phyloP scores from a whole-genome alignment of 208 protist species.

The Acanthamoeba sp. region DNA sequence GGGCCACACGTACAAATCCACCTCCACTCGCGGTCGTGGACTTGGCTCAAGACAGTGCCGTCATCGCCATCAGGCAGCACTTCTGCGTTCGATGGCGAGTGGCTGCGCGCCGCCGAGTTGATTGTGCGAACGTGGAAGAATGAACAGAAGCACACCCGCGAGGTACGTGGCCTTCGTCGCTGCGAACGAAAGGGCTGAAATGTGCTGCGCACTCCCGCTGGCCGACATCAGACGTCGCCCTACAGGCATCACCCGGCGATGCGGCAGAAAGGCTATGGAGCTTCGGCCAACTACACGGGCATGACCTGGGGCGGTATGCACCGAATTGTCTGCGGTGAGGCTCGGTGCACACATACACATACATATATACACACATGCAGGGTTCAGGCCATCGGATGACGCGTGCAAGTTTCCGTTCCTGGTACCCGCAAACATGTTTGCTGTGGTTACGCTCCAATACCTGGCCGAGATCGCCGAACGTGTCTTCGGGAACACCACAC shows the following conservation, averaged over 20 bases:
- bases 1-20: neutral
- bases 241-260: slow-evolving; percentile 34
- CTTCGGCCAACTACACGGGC: neutral
- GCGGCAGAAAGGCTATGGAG: neutral
- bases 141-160: slow-evolving; percentile 32
- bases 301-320: slow-evolving; percentile 74
- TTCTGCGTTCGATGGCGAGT: slow-evolving; percentile 4
- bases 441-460: slow-evolving; percentile 56
- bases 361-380: slow-evolving; percentile 27
- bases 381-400: too few species aligned
- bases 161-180: neutral
- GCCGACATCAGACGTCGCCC: slow-evolving; percentile 35
- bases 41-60: neutral
- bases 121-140: neutral
- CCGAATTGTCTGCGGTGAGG: too few species aligned
- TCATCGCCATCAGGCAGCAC: neutral
- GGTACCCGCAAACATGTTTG: slow-evolving; percentile 83
- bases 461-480: slow-evolving; percentile 41
- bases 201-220: too few species aligned
- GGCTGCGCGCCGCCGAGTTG: slow-evolving; percentile 40
- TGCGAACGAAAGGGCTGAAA: too few species aligned
- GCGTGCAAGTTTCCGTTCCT: too few species aligned
- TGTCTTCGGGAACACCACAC: neutral
- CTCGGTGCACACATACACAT: too few species aligned
- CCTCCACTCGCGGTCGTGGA: neutral